Evolutionary conservation across 306 rosid genomes (phyloP).

Genomic region (Echinosophora koreensis): DNA sequence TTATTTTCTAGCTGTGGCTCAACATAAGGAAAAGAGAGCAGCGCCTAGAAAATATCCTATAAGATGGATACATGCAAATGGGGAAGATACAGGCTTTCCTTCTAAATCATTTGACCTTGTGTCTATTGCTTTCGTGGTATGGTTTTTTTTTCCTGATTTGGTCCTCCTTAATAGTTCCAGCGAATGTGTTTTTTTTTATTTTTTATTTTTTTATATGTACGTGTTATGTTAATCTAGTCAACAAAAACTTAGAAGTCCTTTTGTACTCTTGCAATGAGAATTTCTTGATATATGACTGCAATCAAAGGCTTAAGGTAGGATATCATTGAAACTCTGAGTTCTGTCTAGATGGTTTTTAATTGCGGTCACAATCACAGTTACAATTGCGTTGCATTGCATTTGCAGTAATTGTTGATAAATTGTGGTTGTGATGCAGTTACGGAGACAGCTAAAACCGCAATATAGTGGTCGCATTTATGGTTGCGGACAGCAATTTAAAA

Average conservation of each 20-base stretch:
- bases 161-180: conserved; percentile 10
- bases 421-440: too few species aligned
- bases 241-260: neutral
- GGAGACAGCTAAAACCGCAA: too few species aligned
- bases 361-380: too few species aligned
- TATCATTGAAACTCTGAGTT: conserved; percentile 6
- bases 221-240: conserved; percentile 12
- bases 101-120: conserved; percentile 66
- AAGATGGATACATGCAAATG: conserved; percentile 72
- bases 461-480: too few species aligned
- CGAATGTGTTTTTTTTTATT: neutral
- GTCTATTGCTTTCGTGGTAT: conserved; percentile 67
- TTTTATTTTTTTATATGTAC: neutral
- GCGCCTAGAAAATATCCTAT: conserved; percentile 55
- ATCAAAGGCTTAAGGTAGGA: neutral
- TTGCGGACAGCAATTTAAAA: neutral
- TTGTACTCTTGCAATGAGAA: neutral
- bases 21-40: conserved; percentile 60
- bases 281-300: conserved; percentile 10
- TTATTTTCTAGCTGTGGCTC: conserved; percentile 74
- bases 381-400: too few species aligned
- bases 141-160: conserved; percentile 18
- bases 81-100: conserved; percentile 71
- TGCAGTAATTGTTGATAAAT: too few species aligned
- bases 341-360: neutral